These are phyloP conservation scores for Isochrysis galbana DNA, from an alignment of 78 protist species.

Conservation along the genomic window DNA sequence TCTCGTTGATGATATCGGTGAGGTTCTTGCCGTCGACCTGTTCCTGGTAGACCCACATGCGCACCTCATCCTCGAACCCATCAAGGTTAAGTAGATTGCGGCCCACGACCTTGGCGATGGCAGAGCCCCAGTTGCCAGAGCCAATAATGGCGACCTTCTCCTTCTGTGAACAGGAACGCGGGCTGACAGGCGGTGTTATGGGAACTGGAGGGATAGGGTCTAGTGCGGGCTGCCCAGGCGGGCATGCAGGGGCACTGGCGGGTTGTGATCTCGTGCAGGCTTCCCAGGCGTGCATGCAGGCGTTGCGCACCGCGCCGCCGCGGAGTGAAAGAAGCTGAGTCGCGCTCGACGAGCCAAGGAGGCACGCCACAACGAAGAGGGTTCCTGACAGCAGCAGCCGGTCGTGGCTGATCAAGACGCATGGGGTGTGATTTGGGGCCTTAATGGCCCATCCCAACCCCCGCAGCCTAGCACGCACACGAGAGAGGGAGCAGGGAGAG, in stretches of 20 bases:
- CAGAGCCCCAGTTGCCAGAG: slow-evolving; percentile 57
- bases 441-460: too few species aligned
- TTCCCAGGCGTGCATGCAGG: too few species aligned
- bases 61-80: slow-evolving; percentile 34
- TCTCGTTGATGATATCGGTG: slow-evolving; percentile 64
- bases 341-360: not conserved
- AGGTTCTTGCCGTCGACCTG: slow-evolving; percentile 61
- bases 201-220: too few species aligned
- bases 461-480: too few species aligned
- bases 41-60: slow-evolving; percentile 74
- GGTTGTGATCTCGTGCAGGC: too few species aligned
- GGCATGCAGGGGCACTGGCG: too few species aligned
- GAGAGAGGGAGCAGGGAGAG: too few species aligned
- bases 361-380: not conserved
- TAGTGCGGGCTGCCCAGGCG: too few species aligned
- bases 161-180: not conserved
- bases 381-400: too few species aligned
- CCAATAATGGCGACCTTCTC: slow-evolving; percentile 12
- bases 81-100: not conserved
- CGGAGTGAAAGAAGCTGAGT: not conserved
- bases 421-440: too few species aligned
- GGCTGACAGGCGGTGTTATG: too few species aligned
- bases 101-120: slow-evolving; percentile 57
- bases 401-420: too few species aligned
- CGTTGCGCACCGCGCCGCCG: not conserved